Evolutionary conservation across 768 basidiomycete genomes (phyloP).

Genomic region (Trametes meyenii): DNA sequence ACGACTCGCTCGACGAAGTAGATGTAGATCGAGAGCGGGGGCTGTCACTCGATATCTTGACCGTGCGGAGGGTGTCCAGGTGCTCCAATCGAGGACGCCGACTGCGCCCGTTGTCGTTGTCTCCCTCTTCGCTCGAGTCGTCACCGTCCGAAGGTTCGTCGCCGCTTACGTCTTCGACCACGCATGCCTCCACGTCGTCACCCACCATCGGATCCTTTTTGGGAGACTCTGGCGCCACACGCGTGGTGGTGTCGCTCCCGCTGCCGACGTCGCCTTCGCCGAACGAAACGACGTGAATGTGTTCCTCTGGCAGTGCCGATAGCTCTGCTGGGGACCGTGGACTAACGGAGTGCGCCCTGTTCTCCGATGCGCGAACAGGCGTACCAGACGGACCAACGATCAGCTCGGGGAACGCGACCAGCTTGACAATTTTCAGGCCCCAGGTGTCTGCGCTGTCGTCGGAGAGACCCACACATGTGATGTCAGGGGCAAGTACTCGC

Average conservation of each 20-base stretch:
- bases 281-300: conserved; percentile 8
- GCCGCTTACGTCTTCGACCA: conserved; percentile 12
- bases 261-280: conserved; percentile 24
- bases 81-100: conserved; percentile 7
- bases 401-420: conserved; percentile 76
- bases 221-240: conserved; percentile 27
- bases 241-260: conserved; percentile 31
- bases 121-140: neutral
- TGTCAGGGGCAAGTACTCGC: conserved; percentile 63
- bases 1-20: conserved; percentile 11
- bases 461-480: conserved; percentile 75
- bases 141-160: conserved; percentile 13
- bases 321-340: neutral
- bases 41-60: neutral
- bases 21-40: conserved; percentile 23
- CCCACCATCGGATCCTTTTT: conserved; percentile 22
- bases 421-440: conserved; percentile 77
- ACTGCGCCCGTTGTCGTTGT: conserved; percentile 1
- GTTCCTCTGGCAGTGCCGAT: conserved; percentile 17
- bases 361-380: neutral
- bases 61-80: conserved; percentile 13
- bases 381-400: conserved; percentile 38
- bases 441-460: conserved; percentile 71
- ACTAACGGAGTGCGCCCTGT: neutral
- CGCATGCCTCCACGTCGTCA: conserved; percentile 17